These are phyloP conservation scores for Nicotiana benthamiana DNA, from an alignment of 257 asterid genomes.

Conservation along the genomic window DNA sequence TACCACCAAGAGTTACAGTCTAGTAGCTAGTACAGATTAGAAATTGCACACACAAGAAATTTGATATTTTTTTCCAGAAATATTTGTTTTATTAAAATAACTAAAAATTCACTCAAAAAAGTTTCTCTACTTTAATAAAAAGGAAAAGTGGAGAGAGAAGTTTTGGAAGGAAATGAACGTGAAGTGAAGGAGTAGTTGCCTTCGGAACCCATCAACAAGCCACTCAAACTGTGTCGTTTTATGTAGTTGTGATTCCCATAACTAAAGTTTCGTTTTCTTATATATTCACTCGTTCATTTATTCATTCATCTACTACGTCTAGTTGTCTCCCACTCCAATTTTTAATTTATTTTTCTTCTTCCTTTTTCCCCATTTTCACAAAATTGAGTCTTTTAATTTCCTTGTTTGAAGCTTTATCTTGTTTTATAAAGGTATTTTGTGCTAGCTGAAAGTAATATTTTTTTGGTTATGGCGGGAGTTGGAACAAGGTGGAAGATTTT, in stretches of 20 bases:
- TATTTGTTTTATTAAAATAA: no score
- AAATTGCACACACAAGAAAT: no score
- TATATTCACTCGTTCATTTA: background rate
- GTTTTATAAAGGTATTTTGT: background rate
- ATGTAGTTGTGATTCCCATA: background rate
- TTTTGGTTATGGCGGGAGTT: conserved; percentile 40
- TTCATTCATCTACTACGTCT: background rate
- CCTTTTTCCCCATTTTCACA: background rate
- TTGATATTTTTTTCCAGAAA: no score
- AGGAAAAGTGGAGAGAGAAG: background rate
- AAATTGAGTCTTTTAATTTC: background rate
- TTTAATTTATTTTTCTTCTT: background rate
- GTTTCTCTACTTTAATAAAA: background rate
- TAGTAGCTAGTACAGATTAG: no score
- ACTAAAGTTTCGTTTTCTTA: background rate
- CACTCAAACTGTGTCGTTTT: background rate
- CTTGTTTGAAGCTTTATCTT: background rate
- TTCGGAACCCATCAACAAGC: no score
- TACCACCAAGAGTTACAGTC: no score
- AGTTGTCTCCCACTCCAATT: no score
- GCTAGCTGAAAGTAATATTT: no score
- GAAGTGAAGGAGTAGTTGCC: background rate
- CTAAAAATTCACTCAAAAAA: background rate
- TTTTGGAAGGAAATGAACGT: background rate
- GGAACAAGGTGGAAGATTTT: conserved; percentile 51